Evolutionary conservation across 2,329 filamentous ascomycete species (phyloP).

Genomic region (Didymella arachidicola): DNA sequence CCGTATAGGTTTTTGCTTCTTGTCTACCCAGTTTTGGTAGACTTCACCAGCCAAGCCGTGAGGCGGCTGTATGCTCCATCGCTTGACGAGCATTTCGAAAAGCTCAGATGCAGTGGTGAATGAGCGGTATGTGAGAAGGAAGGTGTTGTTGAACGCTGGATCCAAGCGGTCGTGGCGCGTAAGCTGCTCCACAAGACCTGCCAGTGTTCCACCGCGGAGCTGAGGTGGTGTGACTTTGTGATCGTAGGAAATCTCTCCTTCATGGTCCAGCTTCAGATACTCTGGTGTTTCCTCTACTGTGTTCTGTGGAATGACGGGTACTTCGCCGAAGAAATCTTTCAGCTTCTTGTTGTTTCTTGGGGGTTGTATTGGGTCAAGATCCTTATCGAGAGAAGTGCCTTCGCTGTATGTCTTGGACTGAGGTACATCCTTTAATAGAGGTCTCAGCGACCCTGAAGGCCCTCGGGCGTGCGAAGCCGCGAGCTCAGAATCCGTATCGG

Average conservation of each 20-base stretch:
- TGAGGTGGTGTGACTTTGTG: conserved; percentile 76
- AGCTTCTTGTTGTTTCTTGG: conserved; percentile 57
- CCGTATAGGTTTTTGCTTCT: conserved; percentile 94
- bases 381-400: conserved; percentile 51
- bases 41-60: conserved; percentile 78
- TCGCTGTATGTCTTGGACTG: conserved; percentile 73
- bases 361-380: conserved; percentile 49
- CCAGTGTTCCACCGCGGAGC: conserved; percentile 87
- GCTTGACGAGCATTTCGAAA: conserved; percentile 88
- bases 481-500: conserved; percentile 52
- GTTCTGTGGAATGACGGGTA: conserved; percentile 56
- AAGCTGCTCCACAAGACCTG: conserved; percentile 90
- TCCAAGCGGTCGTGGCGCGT: conserved; percentile 96
- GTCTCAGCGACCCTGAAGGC: conserved; percentile 47
- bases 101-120: conserved; percentile 91
- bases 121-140: conserved; percentile 93
- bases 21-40: conserved; percentile 86
- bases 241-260: conserved; percentile 90
- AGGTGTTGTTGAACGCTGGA: conserved; percentile 95
- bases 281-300: conserved; percentile 80
- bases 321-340: conserved; percentile 61
- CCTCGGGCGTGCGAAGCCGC: conserved; percentile 39
- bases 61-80: conserved; percentile 92
- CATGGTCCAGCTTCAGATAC: conserved; percentile 85
- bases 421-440: conserved; percentile 61